These are phyloP conservation scores for Penicillium herquei DNA, from an alignment of 495 filamentous ascomycete species.

Conservation along the genomic window DNA sequence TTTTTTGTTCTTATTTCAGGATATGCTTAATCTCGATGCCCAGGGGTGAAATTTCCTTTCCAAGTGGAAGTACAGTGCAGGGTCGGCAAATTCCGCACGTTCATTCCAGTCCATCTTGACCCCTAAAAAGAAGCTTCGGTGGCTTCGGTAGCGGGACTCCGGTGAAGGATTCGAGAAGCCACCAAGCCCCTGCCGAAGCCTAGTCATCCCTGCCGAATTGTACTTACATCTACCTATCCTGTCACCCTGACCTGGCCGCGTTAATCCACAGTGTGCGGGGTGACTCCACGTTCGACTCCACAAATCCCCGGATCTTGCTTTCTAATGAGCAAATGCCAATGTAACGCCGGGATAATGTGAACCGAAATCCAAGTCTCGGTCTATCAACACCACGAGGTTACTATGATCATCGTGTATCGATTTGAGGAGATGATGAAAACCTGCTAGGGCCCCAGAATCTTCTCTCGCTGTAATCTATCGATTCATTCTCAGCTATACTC, in stretches of 20 bases:
- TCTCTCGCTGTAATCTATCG: neutral
- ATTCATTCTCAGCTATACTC: neutral
- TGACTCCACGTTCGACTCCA: neutral
- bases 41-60: neutral
- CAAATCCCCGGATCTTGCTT: constrained; percentile 1
- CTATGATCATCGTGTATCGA: neutral
- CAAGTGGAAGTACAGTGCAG: neutral
- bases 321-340: constrained; percentile 2
- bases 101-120: neutral
- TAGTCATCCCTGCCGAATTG: neutral
- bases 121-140: neutral
- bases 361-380: neutral
- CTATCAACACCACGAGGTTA: neutral
- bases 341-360: neutral
- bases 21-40: too few relatives aligned
- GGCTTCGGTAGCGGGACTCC: neutral
- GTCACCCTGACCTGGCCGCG: neutral
- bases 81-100: neutral
- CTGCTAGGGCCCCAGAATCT: neutral
- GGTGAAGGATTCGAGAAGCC: constrained; percentile 1
- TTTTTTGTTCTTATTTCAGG: too few relatives aligned
- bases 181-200: constrained; percentile 1
- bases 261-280: constrained; percentile 2
- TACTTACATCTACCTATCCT: neutral
- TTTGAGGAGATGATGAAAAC: neutral